Evolutionary conservation across 345 rosid genomes (phyloP), one percentile per base, ranked within the genome.

Genomic region (Psidium guajava): DNA sequence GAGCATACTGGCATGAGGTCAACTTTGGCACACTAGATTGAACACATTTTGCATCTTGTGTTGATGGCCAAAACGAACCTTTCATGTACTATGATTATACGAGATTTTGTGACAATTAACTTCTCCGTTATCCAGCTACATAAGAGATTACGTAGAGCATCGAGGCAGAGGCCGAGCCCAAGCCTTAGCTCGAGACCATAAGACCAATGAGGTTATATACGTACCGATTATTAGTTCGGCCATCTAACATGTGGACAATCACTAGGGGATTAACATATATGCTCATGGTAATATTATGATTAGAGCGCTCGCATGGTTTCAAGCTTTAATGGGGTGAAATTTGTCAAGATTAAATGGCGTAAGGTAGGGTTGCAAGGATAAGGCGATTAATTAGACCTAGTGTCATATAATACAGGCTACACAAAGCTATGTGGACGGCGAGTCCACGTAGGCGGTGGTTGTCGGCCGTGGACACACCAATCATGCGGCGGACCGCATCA

Each of bases 401-500:
- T 7, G 58, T 36, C 77, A 36, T 69, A 69, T 32, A 15, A 27
- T 82, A 82, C 13, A 28, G 54, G 54, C 53, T 83, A 25, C 16
- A n/a, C 32, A 82, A 36, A 69, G 85, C 36, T 86, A 82, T 13
- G 75, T 58, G 84, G 88, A 84, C 50, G 25, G 50, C 42, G 11
- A 88, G 89, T 92, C 95, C 95, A 92, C 94, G 93, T 92, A 93
- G 95, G 96, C 92, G 97, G 95, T 80, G 83, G 83, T 55, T 83
- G 99, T 90, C 94, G 98, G 98, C 92, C 91, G 92, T 81, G 88
- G 91, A 86, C 92, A 81, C 91, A 20, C 77, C 90, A 91, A 92
- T 94, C 95, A 90, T 90, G 93, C 93, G 95, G 96, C 95, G 94
- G 95, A 90, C 90, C 88, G 87, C 91, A 91, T 95, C 91, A 94